Evolutionary conservation across 306 rosid genomes (phyloP).

Genomic region (Herpetospermum pedunculosum): DNA sequence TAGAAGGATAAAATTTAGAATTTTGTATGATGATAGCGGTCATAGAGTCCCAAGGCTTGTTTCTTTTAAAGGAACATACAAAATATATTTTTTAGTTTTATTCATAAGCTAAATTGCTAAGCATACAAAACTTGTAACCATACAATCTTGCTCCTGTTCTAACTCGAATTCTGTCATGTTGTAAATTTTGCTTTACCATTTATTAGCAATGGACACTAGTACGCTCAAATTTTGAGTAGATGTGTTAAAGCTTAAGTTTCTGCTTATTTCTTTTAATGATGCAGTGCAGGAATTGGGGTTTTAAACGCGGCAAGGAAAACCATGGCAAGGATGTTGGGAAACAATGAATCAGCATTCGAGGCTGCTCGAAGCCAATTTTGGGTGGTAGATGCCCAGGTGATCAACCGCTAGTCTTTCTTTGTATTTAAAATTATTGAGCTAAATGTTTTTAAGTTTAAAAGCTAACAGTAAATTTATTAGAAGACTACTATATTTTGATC

Average conservation of each 20-base stretch:
- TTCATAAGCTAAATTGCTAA: not conserved
- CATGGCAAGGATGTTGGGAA: constrained; percentile 99
- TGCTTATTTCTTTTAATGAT: constrained; percentile 22
- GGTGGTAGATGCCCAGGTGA: constrained; percentile 94
- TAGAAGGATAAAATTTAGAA: not conserved
- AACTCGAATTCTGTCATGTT: not conserved
- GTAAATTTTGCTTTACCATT: not conserved
- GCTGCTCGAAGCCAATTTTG: constrained; percentile 92
- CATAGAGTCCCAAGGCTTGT: not conserved
- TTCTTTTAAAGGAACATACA: not conserved
- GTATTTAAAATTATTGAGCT: not conserved
- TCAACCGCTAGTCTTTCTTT: constrained; percentile 12
- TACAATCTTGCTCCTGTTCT: not conserved
- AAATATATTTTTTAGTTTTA: not conserved
- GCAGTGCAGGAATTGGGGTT: constrained; percentile 99
- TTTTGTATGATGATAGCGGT: not conserved
- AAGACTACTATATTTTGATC: not conserved
- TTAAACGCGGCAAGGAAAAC: constrained; percentile 84
- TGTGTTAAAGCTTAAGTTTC: not conserved
- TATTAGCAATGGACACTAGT: not conserved
- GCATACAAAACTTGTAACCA: not conserved
- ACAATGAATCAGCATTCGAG: constrained; percentile 69
- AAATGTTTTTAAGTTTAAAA: not conserved
- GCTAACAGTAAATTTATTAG: not conserved
- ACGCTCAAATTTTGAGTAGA: not conserved